Conservation (phyloP, 2,329 filamentous ascomycete genomes). For the Thielaviopsis populi region DNA sequence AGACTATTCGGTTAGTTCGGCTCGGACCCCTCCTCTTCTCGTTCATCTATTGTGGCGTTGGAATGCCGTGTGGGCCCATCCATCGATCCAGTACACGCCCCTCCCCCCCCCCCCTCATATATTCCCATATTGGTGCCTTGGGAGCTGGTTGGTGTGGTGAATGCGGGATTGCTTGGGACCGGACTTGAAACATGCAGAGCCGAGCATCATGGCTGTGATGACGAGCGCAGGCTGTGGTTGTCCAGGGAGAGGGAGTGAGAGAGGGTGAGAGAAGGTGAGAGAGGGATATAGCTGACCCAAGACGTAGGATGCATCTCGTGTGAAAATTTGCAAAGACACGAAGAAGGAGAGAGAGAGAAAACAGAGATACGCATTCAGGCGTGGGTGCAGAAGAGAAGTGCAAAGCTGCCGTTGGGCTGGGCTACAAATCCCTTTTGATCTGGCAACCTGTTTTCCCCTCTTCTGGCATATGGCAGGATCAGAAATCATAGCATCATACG, state of each 20-base stretch:
- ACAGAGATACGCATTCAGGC: not conserved
- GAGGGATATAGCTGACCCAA: not conserved
- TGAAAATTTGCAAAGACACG: not conserved
- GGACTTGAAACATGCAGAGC: not conserved
- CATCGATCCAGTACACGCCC: too few species aligned
- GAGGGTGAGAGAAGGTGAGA: not conserved
- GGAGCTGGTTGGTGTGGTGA: not conserved
- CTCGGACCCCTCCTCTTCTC: not conserved
- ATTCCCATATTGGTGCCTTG: not conserved
- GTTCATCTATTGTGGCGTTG: too few species aligned
- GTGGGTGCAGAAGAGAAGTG: not conserved
- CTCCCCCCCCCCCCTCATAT: too few species aligned
- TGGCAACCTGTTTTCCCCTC: not conserved
- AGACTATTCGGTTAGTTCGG: not conserved
- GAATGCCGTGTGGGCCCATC: too few species aligned
- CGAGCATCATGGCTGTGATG: not conserved
- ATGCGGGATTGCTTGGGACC: not conserved
- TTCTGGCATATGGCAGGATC: not conserved
- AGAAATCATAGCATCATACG: not conserved
- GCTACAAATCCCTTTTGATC: not conserved
- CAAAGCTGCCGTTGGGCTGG: not conserved
- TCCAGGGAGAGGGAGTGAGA: not conserved
- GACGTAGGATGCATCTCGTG: not conserved
- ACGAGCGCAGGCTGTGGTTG: not conserved
- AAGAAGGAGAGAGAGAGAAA: not conserved